Evolutionary conservation across 2,329 filamentous ascomycete species (phyloP).

Genomic region (Talaromyces sp.): DNA sequence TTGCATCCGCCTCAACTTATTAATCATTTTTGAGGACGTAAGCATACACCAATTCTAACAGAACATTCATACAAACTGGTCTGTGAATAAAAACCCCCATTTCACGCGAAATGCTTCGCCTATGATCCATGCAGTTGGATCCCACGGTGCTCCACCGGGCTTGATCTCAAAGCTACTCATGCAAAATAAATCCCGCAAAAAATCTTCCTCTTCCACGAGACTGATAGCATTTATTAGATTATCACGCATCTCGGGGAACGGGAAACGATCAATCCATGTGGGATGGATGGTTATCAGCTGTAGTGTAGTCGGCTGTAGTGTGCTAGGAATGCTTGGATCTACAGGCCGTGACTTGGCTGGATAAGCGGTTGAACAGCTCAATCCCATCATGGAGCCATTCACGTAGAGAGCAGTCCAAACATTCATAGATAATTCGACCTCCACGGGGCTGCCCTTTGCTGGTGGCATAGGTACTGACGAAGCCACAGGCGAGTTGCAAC

Average conservation of each 20-base stretch:
- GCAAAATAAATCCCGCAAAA: conserved; percentile 33
- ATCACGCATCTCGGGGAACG: conserved; percentile 38
- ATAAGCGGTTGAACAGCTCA: conserved; percentile 27
- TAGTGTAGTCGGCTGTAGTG: conserved; percentile 33
- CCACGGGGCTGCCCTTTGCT: neutral
- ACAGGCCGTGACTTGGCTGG: conserved; percentile 26
- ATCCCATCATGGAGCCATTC: conserved; percentile 31
- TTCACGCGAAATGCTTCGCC: conserved; percentile 33
- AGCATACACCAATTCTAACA: neutral
- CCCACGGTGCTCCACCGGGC: conserved; percentile 29
- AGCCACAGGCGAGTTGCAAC: neutral
- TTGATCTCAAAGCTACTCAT: conserved; percentile 34
- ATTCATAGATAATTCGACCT: conserved; percentile 20
- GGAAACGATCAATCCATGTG: conserved; percentile 38
- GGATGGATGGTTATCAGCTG: conserved; percentile 34
- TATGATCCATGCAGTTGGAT: conserved; percentile 36
- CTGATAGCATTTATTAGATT: conserved; percentile 31
- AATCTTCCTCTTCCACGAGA: conserved; percentile 35
- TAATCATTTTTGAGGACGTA: neutral
- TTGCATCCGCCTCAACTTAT: neutral
- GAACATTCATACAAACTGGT: neutral
- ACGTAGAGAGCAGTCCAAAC: conserved; percentile 31
- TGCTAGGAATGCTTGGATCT: conserved; percentile 20
- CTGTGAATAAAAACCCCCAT: conserved; percentile 35
- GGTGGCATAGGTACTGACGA: conserved; percentile 1